Percentiles rank a stretch among this genome's conserved stretches.
phyloP scores from a whole-genome alignment of 2,329 filamentous ascomycete species.

The Cercospora sp. region DNA sequence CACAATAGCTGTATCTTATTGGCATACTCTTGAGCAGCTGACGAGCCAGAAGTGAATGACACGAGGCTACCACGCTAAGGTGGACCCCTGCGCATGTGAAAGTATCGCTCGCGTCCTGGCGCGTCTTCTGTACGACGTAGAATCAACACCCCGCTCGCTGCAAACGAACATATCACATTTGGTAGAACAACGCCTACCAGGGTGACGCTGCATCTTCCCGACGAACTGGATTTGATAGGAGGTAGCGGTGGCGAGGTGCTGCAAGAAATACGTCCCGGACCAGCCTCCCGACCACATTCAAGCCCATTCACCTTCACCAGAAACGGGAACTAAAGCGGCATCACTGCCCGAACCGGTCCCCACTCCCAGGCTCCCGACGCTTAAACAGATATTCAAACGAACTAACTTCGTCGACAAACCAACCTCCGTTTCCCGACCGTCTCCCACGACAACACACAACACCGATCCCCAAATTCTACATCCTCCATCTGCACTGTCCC shows the following conservation, averaged over 20 bases:
- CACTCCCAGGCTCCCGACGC: neutral
- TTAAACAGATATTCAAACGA: neutral
- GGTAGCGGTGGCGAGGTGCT: neutral
- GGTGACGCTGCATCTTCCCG: neutral
- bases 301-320: neutral
- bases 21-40: neutral
- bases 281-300: neutral
- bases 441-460: neutral
- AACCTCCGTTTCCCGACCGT: neutral
- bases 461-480: neutral
- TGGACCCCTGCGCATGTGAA: constrained; percentile 6
- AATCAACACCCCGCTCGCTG: neutral
- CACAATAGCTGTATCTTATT: neutral
- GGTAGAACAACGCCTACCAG: neutral
- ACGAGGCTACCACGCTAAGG: constrained; percentile 8
- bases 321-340: neutral
- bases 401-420: constrained; percentile 1
- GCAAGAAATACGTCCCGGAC: neutral
- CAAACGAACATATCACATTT: constrained; percentile 5
- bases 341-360: neutral
- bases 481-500: neutral
- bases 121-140: constrained; percentile 5
- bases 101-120: neutral
- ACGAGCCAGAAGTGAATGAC: neutral
- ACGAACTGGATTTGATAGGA: neutral